Evolutionary conservation across 2,329 filamentous ascomycete genomes (phyloP).

Genomic region (Beauveria caledonica): DNA sequence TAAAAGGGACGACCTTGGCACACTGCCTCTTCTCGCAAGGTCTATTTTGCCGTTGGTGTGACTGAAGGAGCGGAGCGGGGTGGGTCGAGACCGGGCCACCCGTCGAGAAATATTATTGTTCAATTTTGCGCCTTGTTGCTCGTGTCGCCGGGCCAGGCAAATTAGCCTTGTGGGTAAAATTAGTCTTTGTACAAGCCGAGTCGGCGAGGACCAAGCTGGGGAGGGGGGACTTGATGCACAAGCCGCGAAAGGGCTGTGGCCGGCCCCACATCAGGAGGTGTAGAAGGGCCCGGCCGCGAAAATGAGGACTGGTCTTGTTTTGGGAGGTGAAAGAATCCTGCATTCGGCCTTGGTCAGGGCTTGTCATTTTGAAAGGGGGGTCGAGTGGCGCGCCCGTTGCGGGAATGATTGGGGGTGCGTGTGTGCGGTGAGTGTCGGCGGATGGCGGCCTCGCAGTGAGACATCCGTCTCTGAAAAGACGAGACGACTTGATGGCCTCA

Average conservation of each 20-base stretch:
- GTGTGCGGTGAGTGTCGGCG: neutral
- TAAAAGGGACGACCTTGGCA: neutral
- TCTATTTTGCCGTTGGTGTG: neutral
- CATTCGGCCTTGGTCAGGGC: neutral
- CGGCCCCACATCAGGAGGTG: constrained; percentile 4
- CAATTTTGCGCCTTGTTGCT: neutral
- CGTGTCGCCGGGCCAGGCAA: neutral
- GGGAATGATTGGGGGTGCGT: neutral
- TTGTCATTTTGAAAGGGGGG: neutral
- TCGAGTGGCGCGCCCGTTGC: neutral
- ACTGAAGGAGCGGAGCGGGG: constrained; percentile 4
- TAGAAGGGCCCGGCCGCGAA: constrained; percentile 6
- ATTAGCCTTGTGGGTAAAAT: neutral
- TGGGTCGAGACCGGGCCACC: neutral
- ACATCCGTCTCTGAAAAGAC: neutral
- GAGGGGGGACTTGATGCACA: no score
- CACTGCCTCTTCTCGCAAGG: no score
- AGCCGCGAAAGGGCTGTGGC: neutral
- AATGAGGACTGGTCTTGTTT: neutral
- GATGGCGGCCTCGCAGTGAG: neutral
- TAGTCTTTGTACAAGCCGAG: neutral
- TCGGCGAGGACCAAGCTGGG: neutral
- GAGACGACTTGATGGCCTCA: neutral
- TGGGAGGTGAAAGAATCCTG: neutral
- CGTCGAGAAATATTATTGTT: neutral